Evolutionary conservation across 148 eudicot species (phyloP).

Genomic region (Simmondsia chinensis): DNA sequence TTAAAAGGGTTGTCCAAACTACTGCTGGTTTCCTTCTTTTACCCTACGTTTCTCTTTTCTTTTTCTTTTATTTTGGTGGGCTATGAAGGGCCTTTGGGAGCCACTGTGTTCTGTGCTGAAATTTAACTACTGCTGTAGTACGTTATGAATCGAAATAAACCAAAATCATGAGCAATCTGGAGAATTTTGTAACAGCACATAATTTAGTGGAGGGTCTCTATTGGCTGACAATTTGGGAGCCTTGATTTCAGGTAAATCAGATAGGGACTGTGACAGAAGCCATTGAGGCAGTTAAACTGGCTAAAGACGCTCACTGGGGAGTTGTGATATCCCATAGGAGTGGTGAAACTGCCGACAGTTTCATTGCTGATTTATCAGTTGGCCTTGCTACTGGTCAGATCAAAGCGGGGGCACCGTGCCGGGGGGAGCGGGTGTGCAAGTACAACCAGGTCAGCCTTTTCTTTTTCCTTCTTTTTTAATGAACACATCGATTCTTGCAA

Average conservation of each 20-base stretch:
- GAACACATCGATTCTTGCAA: not conserved
- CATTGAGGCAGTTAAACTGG: constrained; percentile 91
- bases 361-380: constrained; percentile 85
- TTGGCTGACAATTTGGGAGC: constrained; percentile 1
- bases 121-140: too few species aligned
- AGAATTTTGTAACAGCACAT: too few species aligned
- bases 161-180: too few species aligned
- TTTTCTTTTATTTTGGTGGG: too few species aligned
- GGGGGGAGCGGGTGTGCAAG: constrained; percentile 92
- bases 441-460: constrained; percentile 74
- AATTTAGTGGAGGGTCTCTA: too few species aligned
- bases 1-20: too few species aligned
- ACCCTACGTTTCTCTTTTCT: too few species aligned
- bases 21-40: too few species aligned
- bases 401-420: constrained; percentile 95
- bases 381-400: constrained; percentile 87
- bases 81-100: too few species aligned
- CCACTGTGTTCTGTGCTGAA: too few species aligned
- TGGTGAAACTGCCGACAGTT: constrained; percentile 93
- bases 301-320: constrained; percentile 89
- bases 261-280: constrained; percentile 89
- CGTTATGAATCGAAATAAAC: too few species aligned
- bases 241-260: constrained; percentile 57
- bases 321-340: constrained; percentile 71
- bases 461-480: not conserved